phyloP scores from a whole-genome alignment of 1,139 yeast species.

The Kodamaea fungicola region DNA sequence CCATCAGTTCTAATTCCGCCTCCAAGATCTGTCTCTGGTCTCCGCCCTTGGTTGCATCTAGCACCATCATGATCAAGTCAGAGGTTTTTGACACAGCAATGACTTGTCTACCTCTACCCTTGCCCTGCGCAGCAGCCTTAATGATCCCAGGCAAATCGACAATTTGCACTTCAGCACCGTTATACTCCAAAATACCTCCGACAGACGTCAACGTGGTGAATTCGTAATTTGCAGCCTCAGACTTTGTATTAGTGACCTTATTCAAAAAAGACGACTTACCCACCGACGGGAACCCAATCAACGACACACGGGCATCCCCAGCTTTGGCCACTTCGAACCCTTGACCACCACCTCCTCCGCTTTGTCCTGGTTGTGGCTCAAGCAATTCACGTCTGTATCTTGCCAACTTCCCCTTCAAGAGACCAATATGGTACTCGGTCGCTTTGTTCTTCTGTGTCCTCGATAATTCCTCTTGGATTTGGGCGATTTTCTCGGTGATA shows the following conservation, averaged over 20 bases:
- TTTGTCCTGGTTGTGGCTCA: slow-evolving; percentile 77
- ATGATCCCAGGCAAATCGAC: slow-evolving; percentile 97
- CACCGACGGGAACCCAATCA: slow-evolving; percentile 96
- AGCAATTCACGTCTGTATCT: slow-evolving; percentile 85
- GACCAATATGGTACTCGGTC: slow-evolving; percentile 93
- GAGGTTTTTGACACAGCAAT: slow-evolving; percentile 95
- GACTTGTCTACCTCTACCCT: slow-evolving; percentile 96
- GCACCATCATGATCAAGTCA: slow-evolving; percentile 85
- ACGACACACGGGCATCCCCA: slow-evolving; percentile 93
- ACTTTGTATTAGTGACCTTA: slow-evolving; percentile 86
- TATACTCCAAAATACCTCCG: slow-evolving; percentile 90
- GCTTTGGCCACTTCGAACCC: slow-evolving; percentile 96
- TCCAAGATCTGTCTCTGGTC: slow-evolving; percentile 87
- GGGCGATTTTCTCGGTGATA: slow-evolving; percentile 68
- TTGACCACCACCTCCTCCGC: slow-evolving; percentile 67
- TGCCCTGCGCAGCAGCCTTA: slow-evolving; percentile 95
- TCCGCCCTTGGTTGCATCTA: slow-evolving; percentile 91
- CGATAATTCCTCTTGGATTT: slow-evolving; percentile 89
- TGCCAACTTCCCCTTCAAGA: slow-evolving; percentile 93
- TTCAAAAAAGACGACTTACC: slow-evolving; percentile 91
- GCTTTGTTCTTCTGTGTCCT: slow-evolving; percentile 97
- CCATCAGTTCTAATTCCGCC: slow-evolving; percentile 88
- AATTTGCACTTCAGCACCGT: slow-evolving; percentile 95
- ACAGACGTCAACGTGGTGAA: slow-evolving; percentile 96
- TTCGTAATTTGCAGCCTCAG: slow-evolving; percentile 92